Evolutionary conservation across 441 rosid genomes (phyloP).

Genomic region (Erodium trifolium): DNA sequence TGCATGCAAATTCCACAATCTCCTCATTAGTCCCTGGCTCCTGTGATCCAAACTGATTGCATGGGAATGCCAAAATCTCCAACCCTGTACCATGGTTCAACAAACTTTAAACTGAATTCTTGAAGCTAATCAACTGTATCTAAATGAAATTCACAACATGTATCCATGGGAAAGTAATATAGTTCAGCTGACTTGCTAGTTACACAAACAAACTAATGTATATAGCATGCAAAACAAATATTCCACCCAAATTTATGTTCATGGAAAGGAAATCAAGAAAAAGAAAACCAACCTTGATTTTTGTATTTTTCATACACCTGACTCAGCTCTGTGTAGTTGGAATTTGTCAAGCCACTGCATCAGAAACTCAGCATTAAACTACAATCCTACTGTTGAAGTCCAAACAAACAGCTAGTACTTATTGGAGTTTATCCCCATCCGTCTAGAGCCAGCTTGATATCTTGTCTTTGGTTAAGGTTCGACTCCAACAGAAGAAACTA

Average conservation of each 20-base stretch:
- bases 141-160: not conserved
- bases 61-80: slow-evolving; percentile 69
- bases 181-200: not conserved
- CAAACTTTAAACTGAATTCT: too few species aligned
- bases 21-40: slow-evolving; percentile 62
- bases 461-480: not conserved
- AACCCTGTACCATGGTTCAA: slow-evolving; percentile 29
- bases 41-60: slow-evolving; percentile 65
- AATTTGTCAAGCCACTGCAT: slow-evolving; percentile 64
- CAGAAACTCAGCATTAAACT: slow-evolving; percentile 9
- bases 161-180: not conserved
- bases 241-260: not conserved
- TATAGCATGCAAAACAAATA: too few species aligned
- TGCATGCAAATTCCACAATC: slow-evolving; percentile 56
- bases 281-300: slow-evolving; percentile 30
- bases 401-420: not conserved
- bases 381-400: not conserved
- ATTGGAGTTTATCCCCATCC: too few species aligned
- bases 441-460: not conserved
- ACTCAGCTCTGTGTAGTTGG: slow-evolving; percentile 62
- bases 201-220: not conserved
- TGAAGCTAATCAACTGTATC: not conserved
- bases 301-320: slow-evolving; percentile 52
- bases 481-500: not conserved
- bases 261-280: not conserved